Evolutionary conservation across 345 rosid genomes (phyloP).

Genomic region (Garcia nutans): DNA sequence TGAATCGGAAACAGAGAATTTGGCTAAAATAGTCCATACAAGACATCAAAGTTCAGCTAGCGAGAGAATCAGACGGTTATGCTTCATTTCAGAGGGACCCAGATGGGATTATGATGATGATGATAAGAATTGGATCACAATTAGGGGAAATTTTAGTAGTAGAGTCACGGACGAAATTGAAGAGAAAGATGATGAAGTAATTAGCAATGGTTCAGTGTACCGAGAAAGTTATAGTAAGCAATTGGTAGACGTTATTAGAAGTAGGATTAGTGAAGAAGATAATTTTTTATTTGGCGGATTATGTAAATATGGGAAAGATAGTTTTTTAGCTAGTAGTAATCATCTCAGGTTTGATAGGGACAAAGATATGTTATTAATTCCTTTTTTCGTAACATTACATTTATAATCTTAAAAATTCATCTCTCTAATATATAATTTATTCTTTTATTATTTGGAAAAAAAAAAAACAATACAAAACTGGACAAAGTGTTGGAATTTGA

Average conservation of each 20-base stretch:
- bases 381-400: slow-evolving; percentile 3
- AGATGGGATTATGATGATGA: slow-evolving; percentile 42
- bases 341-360: background rate
- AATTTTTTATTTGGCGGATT: background rate
- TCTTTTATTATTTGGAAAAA: background rate
- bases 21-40: slow-evolving; percentile 16
- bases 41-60: slow-evolving; percentile 17
- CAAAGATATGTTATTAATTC: slow-evolving; percentile 10
- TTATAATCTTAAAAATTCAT: slow-evolving; percentile 10
- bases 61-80: slow-evolving; percentile 53
- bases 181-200: slow-evolving; percentile 6
- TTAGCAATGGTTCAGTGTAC: slow-evolving; percentile 6
- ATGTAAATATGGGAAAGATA: slow-evolving; percentile 16
- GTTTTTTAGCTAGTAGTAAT: slow-evolving; percentile 10
- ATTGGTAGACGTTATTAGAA: slow-evolving; percentile 8
- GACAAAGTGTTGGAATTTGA: background rate
- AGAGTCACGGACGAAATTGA: slow-evolving; percentile 25
- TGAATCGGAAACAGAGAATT: slow-evolving; percentile 33
- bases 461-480: no score
- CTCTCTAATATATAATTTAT: background rate
- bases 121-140: slow-evolving; percentile 50
- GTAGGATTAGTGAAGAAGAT: background rate
- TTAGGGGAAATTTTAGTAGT: slow-evolving; percentile 35
- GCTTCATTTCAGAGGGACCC: slow-evolving; percentile 28
- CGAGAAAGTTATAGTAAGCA: slow-evolving; percentile 12